Evolutionary conservation across 441 rosid genomes (phyloP).

Genomic region (Lagerstroemia fauriei): DNA sequence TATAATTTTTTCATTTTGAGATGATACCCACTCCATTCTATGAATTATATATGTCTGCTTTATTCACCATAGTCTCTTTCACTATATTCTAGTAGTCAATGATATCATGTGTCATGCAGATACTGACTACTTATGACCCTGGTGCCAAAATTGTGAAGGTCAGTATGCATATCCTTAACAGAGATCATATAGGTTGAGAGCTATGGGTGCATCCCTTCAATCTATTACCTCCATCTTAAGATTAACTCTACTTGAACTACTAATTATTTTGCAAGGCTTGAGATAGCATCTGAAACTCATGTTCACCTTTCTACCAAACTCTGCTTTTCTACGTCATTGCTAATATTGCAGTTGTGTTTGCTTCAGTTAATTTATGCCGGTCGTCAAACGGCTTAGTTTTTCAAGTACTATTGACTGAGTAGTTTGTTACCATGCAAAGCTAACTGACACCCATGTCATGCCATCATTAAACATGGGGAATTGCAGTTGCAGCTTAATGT

Average conservation of each 20-base stretch:
- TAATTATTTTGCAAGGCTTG: neutral
- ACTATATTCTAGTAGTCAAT: neutral
- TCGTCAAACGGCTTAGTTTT: too few species aligned
- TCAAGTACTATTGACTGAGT: too few species aligned
- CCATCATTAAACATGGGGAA: slow-evolving; percentile 50
- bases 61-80: neutral
- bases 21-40: neutral
- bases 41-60: neutral
- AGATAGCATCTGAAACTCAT: too few species aligned
- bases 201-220: neutral
- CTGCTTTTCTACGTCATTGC: neutral
- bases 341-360: neutral
- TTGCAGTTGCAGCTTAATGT: slow-evolving; percentile 49
- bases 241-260: neutral
- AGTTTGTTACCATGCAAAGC: too few species aligned
- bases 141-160: slow-evolving; percentile 65
- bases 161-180: neutral
- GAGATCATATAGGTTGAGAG: neutral
- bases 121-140: slow-evolving; percentile 48
- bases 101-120: slow-evolving; percentile 35
- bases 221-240: neutral
- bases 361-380: too few species aligned
- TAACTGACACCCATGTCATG: slow-evolving; percentile 44
- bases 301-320: neutral
- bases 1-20: neutral